These are phyloP conservation scores for Puccinia coronata DNA, from an alignment of 1,284 basidiomycete genomes.

Conservation along the genomic window DNA sequence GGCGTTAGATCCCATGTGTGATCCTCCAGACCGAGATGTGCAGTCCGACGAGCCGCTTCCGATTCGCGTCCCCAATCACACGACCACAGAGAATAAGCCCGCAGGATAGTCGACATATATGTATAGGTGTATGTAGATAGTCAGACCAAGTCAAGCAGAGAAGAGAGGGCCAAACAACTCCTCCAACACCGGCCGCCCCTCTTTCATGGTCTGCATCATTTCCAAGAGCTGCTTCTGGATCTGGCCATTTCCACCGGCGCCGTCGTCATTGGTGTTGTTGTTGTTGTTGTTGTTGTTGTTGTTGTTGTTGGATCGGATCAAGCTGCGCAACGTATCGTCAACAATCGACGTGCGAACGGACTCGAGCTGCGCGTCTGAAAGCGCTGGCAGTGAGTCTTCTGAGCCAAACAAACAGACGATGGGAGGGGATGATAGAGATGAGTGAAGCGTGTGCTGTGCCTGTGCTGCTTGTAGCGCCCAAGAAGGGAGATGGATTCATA, in stretches of 20 bases:
- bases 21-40: no score
- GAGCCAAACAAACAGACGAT: background rate
- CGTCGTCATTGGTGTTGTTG: background rate
- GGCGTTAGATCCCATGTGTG: no score
- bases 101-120: no score
- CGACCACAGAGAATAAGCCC: no score
- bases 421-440: background rate
- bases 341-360: background rate
- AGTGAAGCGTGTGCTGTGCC: background rate
- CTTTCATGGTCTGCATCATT: slow-evolving; percentile 1
- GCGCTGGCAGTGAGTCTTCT: background rate
- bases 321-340: background rate
- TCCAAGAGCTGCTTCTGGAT: background rate
- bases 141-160: no score
- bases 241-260: background rate
- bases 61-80: no score
- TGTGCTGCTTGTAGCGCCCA: background rate
- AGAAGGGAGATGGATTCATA: background rate
- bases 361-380: background rate
- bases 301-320: no score
- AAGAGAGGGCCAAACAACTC: slow-evolving; percentile 26
- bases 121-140: no score
- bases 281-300: background rate
- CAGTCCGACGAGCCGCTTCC: no score
- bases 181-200: background rate